These are phyloP conservation scores for Delonix regia DNA, from an alignment of 306 rosid genomes.

Conservation along the genomic window DNA sequence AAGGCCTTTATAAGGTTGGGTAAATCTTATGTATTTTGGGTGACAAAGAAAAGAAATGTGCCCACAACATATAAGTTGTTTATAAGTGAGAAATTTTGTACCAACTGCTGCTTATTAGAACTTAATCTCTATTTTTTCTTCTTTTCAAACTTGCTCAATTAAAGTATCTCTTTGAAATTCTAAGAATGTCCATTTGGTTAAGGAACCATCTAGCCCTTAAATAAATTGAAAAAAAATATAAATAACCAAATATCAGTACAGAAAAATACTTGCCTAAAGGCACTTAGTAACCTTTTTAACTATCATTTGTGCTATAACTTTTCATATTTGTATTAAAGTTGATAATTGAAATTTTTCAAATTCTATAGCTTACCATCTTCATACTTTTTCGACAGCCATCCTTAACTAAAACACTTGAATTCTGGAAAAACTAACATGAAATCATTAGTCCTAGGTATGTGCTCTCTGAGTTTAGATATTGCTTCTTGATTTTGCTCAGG, in stretches of 20 bases:
- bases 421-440: slow-evolving; percentile 3
- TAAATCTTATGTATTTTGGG: slow-evolving; percentile 80
- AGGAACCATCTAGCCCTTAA: neutral
- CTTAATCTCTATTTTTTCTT: neutral
- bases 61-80: slow-evolving; percentile 78
- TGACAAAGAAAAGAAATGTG: slow-evolving; percentile 62
- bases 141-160: neutral
- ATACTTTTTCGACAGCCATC: neutral
- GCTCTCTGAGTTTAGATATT: slow-evolving; percentile 4
- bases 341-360: neutral
- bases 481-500: slow-evolving; percentile 50
- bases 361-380: neutral
- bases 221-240: slow-evolving; percentile 11
- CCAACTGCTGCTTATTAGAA: slow-evolving; percentile 5
- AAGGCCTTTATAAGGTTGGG: slow-evolving; percentile 62
- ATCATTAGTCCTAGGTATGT: neutral
- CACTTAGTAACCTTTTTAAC: slow-evolving; percentile 9
- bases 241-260: neutral
- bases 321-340: neutral
- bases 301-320: neutral
- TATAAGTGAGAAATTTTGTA: slow-evolving; percentile 53
- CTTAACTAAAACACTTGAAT: neutral
- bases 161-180: neutral
- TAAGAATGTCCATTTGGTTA: neutral
- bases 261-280: neutral